These are phyloP conservation scores for Macrolepiota fuliginosa DNA, from an alignment of 768 basidiomycete species.

Conservation along the genomic window DNA sequence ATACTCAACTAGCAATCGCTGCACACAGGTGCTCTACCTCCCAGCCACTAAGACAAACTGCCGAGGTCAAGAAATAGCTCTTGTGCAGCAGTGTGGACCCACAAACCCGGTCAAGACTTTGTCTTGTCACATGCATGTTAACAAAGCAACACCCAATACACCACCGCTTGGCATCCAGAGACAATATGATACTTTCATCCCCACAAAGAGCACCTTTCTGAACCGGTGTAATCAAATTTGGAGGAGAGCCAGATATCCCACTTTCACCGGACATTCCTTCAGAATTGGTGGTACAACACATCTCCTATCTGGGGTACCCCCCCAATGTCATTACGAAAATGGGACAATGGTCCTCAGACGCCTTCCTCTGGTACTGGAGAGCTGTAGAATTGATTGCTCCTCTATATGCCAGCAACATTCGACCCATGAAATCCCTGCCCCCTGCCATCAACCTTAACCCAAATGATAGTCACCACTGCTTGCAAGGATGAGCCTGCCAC, in stretches of 20 bases:
- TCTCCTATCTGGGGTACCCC: slow-evolving; percentile 22
- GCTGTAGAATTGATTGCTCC: slow-evolving; percentile 22
- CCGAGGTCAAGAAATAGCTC: neutral
- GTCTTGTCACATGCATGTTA: neutral
- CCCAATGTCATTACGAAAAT: slow-evolving; percentile 30
- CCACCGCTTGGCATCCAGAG: no score
- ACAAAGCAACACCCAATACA: neutral
- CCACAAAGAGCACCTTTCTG: slow-evolving; percentile 12
- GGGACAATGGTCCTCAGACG: slow-evolving; percentile 30
- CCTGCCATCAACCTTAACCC: no score
- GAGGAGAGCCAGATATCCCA: neutral
- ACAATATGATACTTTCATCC: neutral
- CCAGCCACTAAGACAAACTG: neutral
- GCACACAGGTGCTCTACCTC: neutral
- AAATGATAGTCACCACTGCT: neutral
- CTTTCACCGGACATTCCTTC: slow-evolving; percentile 23
- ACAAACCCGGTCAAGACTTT: neutral
- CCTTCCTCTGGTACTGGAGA: slow-evolving; percentile 29
- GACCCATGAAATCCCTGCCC: neutral
- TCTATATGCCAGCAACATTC: slow-evolving; percentile 7
- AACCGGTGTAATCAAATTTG: slow-evolving; percentile 12
- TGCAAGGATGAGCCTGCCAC: neutral
- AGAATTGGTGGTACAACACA: slow-evolving; percentile 26
- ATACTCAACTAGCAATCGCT: neutral
- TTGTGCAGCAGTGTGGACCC: neutral